phyloP scores from a whole-genome alignment of 2,329 filamentous ascomycete genomes.

The Helminthosporium solani region DNA sequence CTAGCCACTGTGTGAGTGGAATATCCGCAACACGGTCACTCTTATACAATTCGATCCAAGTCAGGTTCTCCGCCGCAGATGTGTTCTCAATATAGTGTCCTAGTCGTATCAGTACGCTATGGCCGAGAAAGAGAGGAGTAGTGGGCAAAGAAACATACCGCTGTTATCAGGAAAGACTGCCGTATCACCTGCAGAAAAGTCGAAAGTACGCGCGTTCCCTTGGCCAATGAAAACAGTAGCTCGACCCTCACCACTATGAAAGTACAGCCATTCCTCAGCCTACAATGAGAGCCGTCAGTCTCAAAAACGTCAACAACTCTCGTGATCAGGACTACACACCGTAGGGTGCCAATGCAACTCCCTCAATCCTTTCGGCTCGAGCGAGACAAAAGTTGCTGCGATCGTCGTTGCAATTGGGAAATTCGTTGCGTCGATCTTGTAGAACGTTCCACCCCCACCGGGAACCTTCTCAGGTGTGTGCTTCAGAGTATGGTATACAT shows the following conservation, averaged over 20 bases:
- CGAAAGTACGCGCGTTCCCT: slow-evolving; percentile 63
- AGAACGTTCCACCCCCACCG: slow-evolving; percentile 62
- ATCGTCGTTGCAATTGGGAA: slow-evolving; percentile 68
- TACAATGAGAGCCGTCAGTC: slow-evolving; percentile 44
- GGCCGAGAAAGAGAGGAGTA: not conserved
- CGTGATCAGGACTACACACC: no score
- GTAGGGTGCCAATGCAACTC: slow-evolving; percentile 73
- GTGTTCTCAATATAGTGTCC: slow-evolving; percentile 71
- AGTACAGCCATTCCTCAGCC: slow-evolving; percentile 72
- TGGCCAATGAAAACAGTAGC: slow-evolving; percentile 67
- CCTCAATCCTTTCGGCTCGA: slow-evolving; percentile 63
- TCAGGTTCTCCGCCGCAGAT: slow-evolving; percentile 61
- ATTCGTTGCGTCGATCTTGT: slow-evolving; percentile 66
- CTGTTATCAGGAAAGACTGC: slow-evolving; percentile 67
- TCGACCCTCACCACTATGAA: slow-evolving; percentile 61
- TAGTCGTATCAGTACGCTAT: slow-evolving; percentile 6
- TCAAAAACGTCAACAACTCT: slow-evolving; percentile 4
- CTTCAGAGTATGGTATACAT: slow-evolving; percentile 61
- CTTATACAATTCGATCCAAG: slow-evolving; percentile 71
- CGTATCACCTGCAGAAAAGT: slow-evolving; percentile 67
- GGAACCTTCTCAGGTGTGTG: slow-evolving; percentile 59
- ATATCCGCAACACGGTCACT: slow-evolving; percentile 67
- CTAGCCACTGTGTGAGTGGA: slow-evolving; percentile 67
- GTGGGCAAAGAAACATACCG: slow-evolving; percentile 40
- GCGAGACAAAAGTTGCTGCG: slow-evolving; percentile 63